Percentiles rank a stretch among this genome's conserved stretches.
Conservation (phyloP, 805 yeast species). For the Saccharomycopsis schoenii region DNA sequence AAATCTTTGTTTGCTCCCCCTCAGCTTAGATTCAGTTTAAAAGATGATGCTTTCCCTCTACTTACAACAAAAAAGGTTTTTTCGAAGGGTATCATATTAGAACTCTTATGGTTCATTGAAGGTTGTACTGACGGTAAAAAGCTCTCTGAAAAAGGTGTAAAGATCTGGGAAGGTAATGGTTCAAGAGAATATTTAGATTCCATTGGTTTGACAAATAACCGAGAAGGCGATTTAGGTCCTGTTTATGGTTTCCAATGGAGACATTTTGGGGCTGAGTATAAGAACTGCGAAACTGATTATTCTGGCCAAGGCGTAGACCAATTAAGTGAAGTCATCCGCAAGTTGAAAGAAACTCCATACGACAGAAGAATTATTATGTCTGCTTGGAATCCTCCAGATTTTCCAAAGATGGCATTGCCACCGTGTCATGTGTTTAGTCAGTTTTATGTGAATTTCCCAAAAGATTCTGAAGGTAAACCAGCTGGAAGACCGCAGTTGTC, state of each 20-base stretch:
- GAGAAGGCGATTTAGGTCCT: constrained; percentile 95
- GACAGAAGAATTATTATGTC: constrained; percentile 90
- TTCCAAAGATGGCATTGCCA: constrained; percentile 89
- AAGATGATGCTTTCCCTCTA: constrained; percentile 70
- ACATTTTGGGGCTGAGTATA: constrained; percentile 93
- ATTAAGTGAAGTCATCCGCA: constrained; percentile 65
- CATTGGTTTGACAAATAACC: constrained; percentile 66
- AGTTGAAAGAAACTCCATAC: constrained; percentile 79
- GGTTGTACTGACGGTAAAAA: constrained; percentile 85
- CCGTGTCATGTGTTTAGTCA: constrained; percentile 98
- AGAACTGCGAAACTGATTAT: constrained; percentile 80
- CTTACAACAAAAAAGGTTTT: constrained; percentile 90
- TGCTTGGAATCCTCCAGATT: constrained; percentile 99
- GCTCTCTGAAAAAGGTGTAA: constrained; percentile 77
- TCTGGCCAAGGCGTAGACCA: constrained; percentile 87
- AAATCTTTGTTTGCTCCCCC: constrained; percentile 89
- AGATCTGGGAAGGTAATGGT: constrained; percentile 98
- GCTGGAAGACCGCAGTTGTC: constrained; percentile 56
- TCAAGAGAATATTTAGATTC: constrained; percentile 82
- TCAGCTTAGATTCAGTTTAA: constrained; percentile 72
- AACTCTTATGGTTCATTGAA: constrained; percentile 82
- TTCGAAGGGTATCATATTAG: constrained; percentile 80
- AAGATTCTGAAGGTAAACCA: constrained; percentile 21
- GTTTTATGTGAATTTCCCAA: constrained; percentile 85
- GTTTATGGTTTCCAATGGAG: constrained; percentile 99